Percentiles rank a stretch among this genome's conserved stretches.
Conservation (phyloP, 345 rosid genomes). For the Microcos paniculata region DNA sequence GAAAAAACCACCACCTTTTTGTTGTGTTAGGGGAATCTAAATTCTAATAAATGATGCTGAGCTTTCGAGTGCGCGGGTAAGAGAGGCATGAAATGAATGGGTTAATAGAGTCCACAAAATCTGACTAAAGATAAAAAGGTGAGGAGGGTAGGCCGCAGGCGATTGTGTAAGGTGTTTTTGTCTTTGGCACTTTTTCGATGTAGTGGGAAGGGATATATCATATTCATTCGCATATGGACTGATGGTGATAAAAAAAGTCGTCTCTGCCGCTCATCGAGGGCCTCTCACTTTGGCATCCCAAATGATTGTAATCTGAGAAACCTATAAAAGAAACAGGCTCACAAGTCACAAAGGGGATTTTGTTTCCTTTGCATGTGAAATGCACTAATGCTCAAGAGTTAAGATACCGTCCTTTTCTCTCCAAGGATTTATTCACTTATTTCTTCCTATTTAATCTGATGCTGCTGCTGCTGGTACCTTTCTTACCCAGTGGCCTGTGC, state of each 20-base stretch:
- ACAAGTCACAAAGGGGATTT: neutral
- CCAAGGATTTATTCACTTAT: neutral
- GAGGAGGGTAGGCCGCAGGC: neutral
- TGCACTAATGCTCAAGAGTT: neutral
- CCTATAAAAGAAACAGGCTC: constrained; percentile 7
- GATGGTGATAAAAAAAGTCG: neutral
- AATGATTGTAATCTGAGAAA: neutral
- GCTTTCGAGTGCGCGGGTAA: neutral
- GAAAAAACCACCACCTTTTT: neutral
- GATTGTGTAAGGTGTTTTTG: neutral
- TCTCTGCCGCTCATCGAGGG: neutral
- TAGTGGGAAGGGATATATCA: no score
- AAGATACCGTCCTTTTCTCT: neutral
- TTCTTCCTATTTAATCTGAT: neutral
- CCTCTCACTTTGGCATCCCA: neutral
- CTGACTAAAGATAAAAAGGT: neutral
- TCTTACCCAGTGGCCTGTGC: neutral
- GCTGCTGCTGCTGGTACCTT: neutral
- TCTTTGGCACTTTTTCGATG: neutral
- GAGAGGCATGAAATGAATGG: neutral
- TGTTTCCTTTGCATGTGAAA: constrained; percentile 7
- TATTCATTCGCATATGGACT: neutral
- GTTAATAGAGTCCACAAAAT: neutral
- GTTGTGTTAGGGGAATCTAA: neutral
- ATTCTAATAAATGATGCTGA: neutral